Base-by-base conservation (phyloP, 1,284 basidiomycete genomes). In the Ceratobasidium sp. region DNA sequence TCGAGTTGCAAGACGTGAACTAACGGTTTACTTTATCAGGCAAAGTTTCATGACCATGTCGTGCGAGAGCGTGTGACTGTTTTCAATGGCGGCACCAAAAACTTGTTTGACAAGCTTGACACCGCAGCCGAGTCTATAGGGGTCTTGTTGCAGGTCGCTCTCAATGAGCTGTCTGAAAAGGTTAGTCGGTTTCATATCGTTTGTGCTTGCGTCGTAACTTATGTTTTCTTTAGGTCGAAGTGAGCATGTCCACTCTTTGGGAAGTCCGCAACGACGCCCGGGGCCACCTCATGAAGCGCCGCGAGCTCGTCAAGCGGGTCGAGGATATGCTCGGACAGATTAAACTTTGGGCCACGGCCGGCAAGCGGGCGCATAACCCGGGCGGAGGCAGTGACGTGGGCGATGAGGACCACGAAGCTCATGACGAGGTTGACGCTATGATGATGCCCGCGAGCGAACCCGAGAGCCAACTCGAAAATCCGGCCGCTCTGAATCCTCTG, bases 241-340 rank as follows among this genome's bases (percentile, higher is more conserved):
- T 90, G 79, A 89, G 86, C 80, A 82, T 91, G 77, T 86, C 89
- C 12, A 88, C 91, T 17, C 86, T 91, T 5, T 91, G 90, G 90
- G 90, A 91, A 82, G 86, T 86, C 26, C 82, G 85, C 4, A 84
- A 84, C 64, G 88, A 90, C 78, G 86, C 87, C 81, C 86, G 87
- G 17, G 81, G 83, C 38, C 88, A 90, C 81, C 81, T 86, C 28
- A 82, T 79, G 66, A 84, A 84, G 15, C 87, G 88, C 42, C 80
- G 82, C n/a, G 83, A 86, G 42, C 83, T 88, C 42, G 83, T 89
- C 71, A 82, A 85, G 26, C 42, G 52, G 54, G 52, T 80, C 64
- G 77, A 82, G 2, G 83, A 83, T 44, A 84, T 90, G 69, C 82
- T 87, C 3, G 78, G 82, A 10, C 89, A 90, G 78, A 80, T 89